These are phyloP conservation scores for Starmerella stigmatis DNA, from an alignment of 805 yeast genomes.

Conservation along the genomic window DNA sequence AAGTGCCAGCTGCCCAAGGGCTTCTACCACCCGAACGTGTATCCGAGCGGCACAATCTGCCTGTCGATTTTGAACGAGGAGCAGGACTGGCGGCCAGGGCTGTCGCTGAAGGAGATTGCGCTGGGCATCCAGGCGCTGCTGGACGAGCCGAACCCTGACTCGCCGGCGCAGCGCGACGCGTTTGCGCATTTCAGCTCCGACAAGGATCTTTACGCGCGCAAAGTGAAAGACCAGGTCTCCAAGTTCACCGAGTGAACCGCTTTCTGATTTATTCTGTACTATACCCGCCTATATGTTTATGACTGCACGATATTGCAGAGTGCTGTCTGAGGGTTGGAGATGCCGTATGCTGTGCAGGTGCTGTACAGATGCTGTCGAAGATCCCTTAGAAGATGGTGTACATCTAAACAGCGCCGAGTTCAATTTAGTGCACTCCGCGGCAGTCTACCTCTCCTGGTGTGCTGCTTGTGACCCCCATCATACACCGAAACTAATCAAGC, in stretches of 20 bases:
- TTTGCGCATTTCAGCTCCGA: conserved; percentile 55
- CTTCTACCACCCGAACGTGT: conserved; percentile 94
- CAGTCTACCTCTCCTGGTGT: no score
- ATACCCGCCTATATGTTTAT: no score
- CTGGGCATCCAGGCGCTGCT: conserved; percentile 87
- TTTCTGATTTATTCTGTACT: not conserved
- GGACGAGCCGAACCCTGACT: conserved; percentile 81
- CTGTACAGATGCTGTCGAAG: no score
- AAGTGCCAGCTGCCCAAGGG: conserved; percentile 80
- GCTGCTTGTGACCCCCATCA: no score
- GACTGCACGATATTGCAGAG: no score
- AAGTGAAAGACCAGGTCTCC: conserved; percentile 71
- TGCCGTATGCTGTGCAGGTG: no score
- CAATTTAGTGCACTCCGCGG: no score
- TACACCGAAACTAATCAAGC: no score
- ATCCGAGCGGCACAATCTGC: conserved; percentile 96
- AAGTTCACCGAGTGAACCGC: conserved; percentile 36
- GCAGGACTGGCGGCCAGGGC: conserved; percentile 97
- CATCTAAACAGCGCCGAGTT: no score
- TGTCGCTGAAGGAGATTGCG: conserved; percentile 77
- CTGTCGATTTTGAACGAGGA: conserved; percentile 85
- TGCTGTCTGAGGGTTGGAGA: no score
- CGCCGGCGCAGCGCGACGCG: conserved; percentile 97
- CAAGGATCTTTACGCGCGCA: conserved; percentile 55
- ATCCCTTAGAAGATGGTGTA: no score